Conservation (phyloP, 768 basidiomycete genomes). For the Guyanaporus albipodus region DNA sequence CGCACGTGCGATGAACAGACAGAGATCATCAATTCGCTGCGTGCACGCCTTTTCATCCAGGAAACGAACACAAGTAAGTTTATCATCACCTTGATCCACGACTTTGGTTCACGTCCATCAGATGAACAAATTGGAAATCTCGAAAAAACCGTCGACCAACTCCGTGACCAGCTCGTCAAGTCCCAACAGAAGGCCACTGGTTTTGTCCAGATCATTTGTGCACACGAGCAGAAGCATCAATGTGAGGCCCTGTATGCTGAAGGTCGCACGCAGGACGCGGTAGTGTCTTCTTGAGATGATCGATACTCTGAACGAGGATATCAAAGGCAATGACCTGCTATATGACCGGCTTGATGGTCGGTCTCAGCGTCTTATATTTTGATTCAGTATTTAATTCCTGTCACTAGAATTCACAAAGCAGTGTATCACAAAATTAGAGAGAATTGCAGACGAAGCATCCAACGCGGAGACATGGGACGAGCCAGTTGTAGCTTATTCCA, state of each 20-base stretch:
- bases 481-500: neutral
- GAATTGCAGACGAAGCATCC: neutral
- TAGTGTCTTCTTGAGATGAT: neutral
- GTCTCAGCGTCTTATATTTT: neutral
- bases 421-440: neutral
- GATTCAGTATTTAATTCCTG: neutral
- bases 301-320: neutral
- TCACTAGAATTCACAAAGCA: neutral
- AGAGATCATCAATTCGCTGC: too few species aligned
- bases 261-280: neutral
- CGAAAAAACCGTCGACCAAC: neutral
- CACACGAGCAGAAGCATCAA: neutral
- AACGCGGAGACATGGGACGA: neutral
- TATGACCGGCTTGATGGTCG: neutral
- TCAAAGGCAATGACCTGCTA: neutral
- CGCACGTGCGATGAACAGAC: neutral
- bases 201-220: neutral
- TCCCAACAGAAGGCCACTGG: neutral
- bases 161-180: neutral
- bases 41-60: too few species aligned
- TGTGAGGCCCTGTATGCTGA: neutral
- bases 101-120: neutral
- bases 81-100: neutral
- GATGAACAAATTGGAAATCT: neutral
- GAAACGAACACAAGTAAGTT: neutral